A percentile compares a stretch with the other conserved stretches of the same genome.
Evolutionary conservation across 352 stramenopile genomes (phyloP).

Genomic region (Pythium graminicola): DNA sequence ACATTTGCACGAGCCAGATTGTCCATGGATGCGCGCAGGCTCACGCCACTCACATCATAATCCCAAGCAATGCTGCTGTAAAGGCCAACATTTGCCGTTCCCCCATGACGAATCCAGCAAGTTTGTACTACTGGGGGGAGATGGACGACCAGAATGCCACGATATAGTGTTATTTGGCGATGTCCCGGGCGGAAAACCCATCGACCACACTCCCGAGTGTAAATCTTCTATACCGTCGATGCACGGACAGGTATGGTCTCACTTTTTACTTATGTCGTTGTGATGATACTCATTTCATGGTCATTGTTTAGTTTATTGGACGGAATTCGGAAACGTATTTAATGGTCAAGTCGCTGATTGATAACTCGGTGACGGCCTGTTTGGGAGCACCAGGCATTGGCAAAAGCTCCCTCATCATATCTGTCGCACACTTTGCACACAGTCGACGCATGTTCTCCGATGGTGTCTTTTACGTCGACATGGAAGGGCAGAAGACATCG

Average conservation of each 20-base stretch:
- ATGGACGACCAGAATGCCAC: constrained; percentile 31
- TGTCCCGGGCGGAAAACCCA: constrained; percentile 47
- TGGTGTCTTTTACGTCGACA: constrained; percentile 76
- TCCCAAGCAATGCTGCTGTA: constrained; percentile 68
- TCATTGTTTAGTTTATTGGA: constrained; percentile 51
- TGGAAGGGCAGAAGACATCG: constrained; percentile 74
- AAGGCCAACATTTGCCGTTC: constrained; percentile 52
- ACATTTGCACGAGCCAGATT: constrained; percentile 63
- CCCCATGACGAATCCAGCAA: constrained; percentile 82
- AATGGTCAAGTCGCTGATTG: constrained; percentile 63
- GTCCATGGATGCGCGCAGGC: constrained; percentile 55
- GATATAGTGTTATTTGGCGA: constrained; percentile 69
- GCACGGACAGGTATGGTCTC: constrained; percentile 46
- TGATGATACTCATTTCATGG: not conserved
- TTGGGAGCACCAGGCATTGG: constrained; percentile 69
- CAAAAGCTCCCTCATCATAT: constrained; percentile 79
- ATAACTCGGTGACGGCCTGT: constrained; percentile 71
- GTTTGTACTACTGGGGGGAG: constrained; percentile 53
- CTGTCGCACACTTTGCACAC: constrained; percentile 71
- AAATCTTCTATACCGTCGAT: constrained; percentile 75
- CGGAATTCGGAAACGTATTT: constrained; percentile 75
- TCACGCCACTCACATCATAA: constrained; percentile 65
- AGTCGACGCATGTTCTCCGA: constrained; percentile 73
- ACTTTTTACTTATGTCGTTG: not conserved
- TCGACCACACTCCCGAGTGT: constrained; percentile 63